Conservation (phyloP, 495 filamentous ascomycete genomes). For the Penicillium flavigenum region DNA sequence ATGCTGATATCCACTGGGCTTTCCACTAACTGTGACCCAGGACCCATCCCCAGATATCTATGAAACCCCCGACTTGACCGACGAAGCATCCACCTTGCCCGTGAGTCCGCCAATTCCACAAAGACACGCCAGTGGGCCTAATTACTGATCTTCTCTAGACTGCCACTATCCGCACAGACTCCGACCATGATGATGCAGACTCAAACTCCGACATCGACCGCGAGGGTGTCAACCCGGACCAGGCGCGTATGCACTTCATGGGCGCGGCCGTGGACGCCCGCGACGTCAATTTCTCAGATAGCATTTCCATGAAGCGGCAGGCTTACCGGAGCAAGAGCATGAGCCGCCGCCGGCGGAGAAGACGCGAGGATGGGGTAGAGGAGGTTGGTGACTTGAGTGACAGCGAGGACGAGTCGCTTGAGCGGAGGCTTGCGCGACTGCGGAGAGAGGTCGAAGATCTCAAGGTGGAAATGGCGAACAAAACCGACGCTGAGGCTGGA, state of each 20-base stretch:
- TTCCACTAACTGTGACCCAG: constrained; percentile 42
- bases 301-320: constrained; percentile 71
- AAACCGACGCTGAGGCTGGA: constrained; percentile 7
- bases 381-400: constrained; percentile 67
- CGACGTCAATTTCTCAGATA: constrained; percentile 79
- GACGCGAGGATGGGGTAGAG: constrained; percentile 50
- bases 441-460: constrained; percentile 77
- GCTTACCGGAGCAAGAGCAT: constrained; percentile 70
- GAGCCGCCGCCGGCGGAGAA: constrained; percentile 53
- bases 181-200: constrained; percentile 55
- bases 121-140: constrained; percentile 6
- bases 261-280: constrained; percentile 71
- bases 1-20: not conserved
- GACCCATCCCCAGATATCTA: constrained; percentile 92
- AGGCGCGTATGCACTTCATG: constrained; percentile 77
- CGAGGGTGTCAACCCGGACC: constrained; percentile 67
- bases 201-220: constrained; percentile 68
- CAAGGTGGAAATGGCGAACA: constrained; percentile 58
- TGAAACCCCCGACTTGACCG: constrained; percentile 87
- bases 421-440: constrained; percentile 73
- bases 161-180: constrained; percentile 63
- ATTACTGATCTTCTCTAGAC: constrained; percentile 46
- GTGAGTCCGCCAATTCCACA: constrained; percentile 44
- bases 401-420: constrained; percentile 68
- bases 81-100: constrained; percentile 80